Percentiles rank a stretch among this genome's conserved stretches.
These are phyloP conservation scores for Erysimum cheiranthoides DNA, from an alignment of 345 rosid species.

Conservation along the genomic window DNA sequence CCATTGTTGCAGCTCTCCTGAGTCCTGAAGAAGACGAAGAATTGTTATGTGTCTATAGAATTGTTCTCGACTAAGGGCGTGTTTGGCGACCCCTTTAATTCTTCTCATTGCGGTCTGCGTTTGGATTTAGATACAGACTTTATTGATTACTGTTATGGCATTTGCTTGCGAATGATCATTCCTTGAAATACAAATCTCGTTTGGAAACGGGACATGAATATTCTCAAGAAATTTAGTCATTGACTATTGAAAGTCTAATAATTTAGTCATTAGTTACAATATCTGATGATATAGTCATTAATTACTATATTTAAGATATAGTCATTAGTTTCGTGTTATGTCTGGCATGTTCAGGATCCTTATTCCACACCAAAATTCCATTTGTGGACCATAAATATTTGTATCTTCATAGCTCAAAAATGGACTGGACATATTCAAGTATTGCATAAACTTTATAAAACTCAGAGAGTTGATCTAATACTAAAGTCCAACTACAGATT, in stretches of 20 bases:
- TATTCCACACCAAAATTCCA: neutral
- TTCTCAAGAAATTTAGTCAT: neutral
- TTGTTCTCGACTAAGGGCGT: neutral
- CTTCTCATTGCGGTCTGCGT: neutral
- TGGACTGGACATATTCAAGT: neutral
- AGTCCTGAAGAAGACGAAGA: neutral
- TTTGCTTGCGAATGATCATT: slow-evolving; percentile 3
- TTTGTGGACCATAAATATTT: neutral
- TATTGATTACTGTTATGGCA: neutral
- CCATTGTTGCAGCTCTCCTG: slow-evolving; percentile 73
- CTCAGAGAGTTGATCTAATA: slow-evolving; percentile 31
- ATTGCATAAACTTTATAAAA: slow-evolving; percentile 31
- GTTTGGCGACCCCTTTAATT: neutral
- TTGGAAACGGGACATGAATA: neutral
- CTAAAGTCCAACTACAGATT: slow-evolving; percentile 29
- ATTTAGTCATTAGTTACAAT: neutral
- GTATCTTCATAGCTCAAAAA: slow-evolving; percentile 7
- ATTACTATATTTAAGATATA: neutral
- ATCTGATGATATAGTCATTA: neutral
- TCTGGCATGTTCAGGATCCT: neutral
- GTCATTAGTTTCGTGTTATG: neutral
- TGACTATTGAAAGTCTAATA: neutral
- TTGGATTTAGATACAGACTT: slow-evolving; percentile 4
- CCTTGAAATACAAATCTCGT: neutral
- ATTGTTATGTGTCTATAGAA: neutral